phyloP scores from a whole-genome alignment of 2,329 filamentous ascomycete species.

The Westerdykella aurantiaca region DNA sequence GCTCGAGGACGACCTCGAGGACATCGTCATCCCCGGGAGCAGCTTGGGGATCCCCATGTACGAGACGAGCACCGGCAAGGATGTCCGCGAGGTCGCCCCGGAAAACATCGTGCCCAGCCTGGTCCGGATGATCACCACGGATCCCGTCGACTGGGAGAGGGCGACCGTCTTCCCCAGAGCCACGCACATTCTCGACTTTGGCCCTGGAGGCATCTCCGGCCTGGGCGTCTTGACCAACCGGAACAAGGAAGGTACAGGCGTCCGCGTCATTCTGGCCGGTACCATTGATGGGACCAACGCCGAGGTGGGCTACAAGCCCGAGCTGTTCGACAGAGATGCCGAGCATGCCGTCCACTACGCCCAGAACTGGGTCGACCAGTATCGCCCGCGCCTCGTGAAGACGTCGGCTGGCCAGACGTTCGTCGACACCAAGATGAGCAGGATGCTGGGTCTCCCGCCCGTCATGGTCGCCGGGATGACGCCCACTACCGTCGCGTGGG shows the following conservation, averaged over 20 bases:
- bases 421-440: conserved; percentile 75
- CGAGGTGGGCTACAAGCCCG: conserved; percentile 95
- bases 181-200: conserved; percentile 94
- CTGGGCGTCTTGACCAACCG: conserved; percentile 94
- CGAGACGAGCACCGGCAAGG: conserved; percentile 71
- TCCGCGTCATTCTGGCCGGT: conserved; percentile 91
- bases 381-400: conserved; percentile 85
- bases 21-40: conserved; percentile 67
- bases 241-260: conserved; percentile 97
- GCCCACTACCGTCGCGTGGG: conserved; percentile 43
- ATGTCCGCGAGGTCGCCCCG: conserved; percentile 62
- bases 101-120: conserved; percentile 81
- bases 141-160: conserved; percentile 93
- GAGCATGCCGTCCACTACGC: conserved; percentile 93
- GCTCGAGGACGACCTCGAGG: conserved; percentile 81
- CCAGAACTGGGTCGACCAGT: conserved; percentile 95
- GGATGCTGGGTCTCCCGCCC: conserved; percentile 43
- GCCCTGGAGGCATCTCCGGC: conserved; percentile 92
- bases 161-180: conserved; percentile 86
- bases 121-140: conserved; percentile 87
- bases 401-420: conserved; percentile 85
- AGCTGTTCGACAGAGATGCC: conserved; percentile 93
- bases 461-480: conserved; percentile 48
- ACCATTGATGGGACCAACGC: conserved; percentile 83
- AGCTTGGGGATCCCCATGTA: conserved; percentile 79